Percentiles rank a stretch among this genome's conserved stretches.
Evolutionary conservation across 768 basidiomycete genomes (phyloP).

Genomic region (Trametes cingulata): DNA sequence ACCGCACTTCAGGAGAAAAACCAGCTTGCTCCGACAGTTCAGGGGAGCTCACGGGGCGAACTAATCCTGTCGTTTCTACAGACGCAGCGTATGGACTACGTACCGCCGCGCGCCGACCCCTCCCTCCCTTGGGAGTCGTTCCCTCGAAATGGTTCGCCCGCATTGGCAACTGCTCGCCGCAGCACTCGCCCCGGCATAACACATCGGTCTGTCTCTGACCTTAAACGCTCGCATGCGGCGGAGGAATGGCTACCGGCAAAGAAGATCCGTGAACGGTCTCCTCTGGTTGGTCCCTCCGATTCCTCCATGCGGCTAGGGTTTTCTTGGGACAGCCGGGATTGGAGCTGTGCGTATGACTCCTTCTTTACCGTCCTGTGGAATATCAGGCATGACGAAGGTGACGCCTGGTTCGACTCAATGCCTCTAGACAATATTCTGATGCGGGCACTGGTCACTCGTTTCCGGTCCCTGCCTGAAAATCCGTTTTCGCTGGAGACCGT

Average conservation of each 20-base stretch:
- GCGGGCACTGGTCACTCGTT: neutral
- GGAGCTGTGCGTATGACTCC: slow-evolving; percentile 13
- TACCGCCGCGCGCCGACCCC: neutral
- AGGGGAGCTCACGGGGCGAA: neutral
- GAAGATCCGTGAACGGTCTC: too few species aligned
- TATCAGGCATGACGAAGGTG: neutral
- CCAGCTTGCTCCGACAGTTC: neutral
- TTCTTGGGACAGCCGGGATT: neutral
- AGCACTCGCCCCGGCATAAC: neutral
- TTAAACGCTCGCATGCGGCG: too few species aligned
- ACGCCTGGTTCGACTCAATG: neutral
- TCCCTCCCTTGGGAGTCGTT: neutral
- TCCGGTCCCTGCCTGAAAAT: neutral
- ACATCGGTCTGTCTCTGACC: neutral
- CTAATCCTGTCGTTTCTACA: neutral
- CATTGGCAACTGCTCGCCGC: neutral
- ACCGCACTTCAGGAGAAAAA: neutral
- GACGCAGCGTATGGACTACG: neutral
- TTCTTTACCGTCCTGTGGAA: neutral
- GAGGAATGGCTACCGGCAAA: too few species aligned
- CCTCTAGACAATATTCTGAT: neutral
- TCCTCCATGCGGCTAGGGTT: neutral
- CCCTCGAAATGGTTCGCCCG: neutral
- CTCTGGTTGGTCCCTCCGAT: too few species aligned
- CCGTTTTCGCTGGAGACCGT: neutral